Base-by-base conservation (phyloP, 176 grass and related monocot genomes). In the Juncus inflexus region DNA sequence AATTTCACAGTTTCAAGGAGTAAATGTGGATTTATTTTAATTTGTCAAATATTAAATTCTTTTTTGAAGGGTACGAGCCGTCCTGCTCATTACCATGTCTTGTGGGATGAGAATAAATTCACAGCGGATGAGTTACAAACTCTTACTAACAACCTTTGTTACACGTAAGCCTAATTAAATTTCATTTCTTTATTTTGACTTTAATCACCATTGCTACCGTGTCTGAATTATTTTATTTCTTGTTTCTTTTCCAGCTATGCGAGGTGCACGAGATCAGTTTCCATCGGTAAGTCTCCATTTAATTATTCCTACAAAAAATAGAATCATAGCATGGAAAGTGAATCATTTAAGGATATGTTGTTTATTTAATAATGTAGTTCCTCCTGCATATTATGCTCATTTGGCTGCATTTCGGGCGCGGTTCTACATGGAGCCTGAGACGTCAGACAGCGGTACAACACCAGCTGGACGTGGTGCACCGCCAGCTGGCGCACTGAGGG, bases 71-170 rank as follows among this genome's bases (percentile, higher is more conserved):
- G 91, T 38, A 96, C 91, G 15, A 96, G 91, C 76, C 82, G 91
- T 15, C 91, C 91, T 39, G 87, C 91, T 15, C 91, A 96, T 55
- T 96, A 96, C 62, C 91, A 96, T 67, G 91, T 90, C 47, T 75
- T 95, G 50, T 95, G 90, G 91, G 87, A 96, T 37, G 91, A 96
- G 50, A 96, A 96, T 70, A 91, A 91, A 35, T 91, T 96, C 77
- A 86, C 87, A 3, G 84, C 91, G 8, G 91, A 91, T 70, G 76
- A 50, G 7, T 51, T 96, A 53, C 91, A 96, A 72, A 91, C 76
- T 16, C 79, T 96, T 12, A 96, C 91, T 35, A 89, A 96, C 74
- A 86, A 96, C 61, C 87, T 96, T 12, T 91, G 87, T 58, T 96
- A 96, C 81, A 96, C 91, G 91, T 96, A 81, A 74, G 19, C 19